Evolutionary conservation across 1,284 basidiomycete genomes (phyloP), one percentile per base, ranked within the genome.

Genomic region (Rhodotorula mucilaginosa): DNA sequence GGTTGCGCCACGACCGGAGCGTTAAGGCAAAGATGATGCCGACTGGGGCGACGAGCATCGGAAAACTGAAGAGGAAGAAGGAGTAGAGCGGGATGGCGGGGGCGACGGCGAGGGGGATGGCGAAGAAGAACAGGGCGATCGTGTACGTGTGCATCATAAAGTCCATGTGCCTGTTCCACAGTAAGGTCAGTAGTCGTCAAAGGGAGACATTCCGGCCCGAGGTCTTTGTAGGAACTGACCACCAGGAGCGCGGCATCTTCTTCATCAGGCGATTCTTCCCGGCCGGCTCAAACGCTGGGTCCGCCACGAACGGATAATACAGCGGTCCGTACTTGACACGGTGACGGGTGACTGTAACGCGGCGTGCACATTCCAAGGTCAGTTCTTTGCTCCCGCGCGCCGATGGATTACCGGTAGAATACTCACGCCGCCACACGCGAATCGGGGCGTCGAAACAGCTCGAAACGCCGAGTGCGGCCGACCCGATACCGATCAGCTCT

Each of bases 381-480:
- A 47, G 23, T 8, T 16, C 16, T 13, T 34, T 34, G 34, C 34
- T 8, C 21, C 23, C 26, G 1, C 44, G 39, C 26, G 21, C 46
- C 7, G 15, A 18, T 19, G 8, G 31, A 31, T n/a, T 18, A 1
- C 8, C 3, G 3, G 23, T 26, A 26, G 26, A 26, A 26, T 19
- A 69, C 75, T 58, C 54, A 75, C 75, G 73, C 51, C 68, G 69
- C 64, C 59, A 75, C 48, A 76, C 52, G 29, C 76, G 60, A 26
- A 78, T 72, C 18, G 76, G 76, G 0, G 73, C 75, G 31, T 78
- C 77, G 56, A 78, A 74, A 52, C 73, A 78, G 16, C 48, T 61
- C 19, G 64, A 69, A 1, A 75, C 57, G 5, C 77, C 77, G 19
- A 78, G 66, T 1, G 72, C 71, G 1, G 75, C 75, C 0, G 67